These are phyloP conservation scores for Trichoderma orchidacearum DNA, from an alignment of 495 filamentous ascomycete genomes.

Conservation along the genomic window DNA sequence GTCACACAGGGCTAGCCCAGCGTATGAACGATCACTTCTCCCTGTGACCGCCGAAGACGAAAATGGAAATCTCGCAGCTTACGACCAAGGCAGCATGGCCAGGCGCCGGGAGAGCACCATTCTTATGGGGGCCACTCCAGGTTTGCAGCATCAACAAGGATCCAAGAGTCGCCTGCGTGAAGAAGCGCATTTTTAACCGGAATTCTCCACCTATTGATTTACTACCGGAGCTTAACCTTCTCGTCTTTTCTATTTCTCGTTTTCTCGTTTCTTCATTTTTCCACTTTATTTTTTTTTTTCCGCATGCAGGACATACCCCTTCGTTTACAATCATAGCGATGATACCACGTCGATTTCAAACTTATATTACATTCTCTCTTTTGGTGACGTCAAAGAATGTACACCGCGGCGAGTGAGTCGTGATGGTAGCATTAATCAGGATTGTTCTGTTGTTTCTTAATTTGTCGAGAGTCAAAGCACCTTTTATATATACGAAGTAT, in stretches of 20 bases:
- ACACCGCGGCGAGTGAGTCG: not conserved
- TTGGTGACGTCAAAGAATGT: not conserved
- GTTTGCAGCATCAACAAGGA: constrained; percentile 23
- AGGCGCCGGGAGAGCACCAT: constrained; percentile 31
- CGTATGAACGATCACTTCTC: constrained; percentile 29
- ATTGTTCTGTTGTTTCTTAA: too few relatives aligned
- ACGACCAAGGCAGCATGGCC: constrained; percentile 22
- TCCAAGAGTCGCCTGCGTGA: constrained; percentile 32
- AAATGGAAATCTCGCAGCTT: constrained; percentile 20
- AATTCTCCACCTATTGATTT: not conserved
- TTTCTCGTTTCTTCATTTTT: not conserved
- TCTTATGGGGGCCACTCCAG: constrained; percentile 34
- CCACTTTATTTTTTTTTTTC: not conserved
- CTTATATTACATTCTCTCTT: not conserved
- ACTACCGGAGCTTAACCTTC: not conserved
- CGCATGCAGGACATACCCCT: not conserved
- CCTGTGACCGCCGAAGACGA: constrained; percentile 13
- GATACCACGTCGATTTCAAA: not conserved
- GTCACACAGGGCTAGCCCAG: constrained; percentile 9
- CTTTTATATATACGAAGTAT: too few relatives aligned
- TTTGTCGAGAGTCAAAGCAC: too few relatives aligned
- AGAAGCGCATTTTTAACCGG: constrained; percentile 17
- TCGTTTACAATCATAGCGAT: constrained; percentile 1
- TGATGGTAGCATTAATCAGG: not conserved
- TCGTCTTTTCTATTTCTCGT: not conserved